These are phyloP conservation scores for Gamarada debralockiae DNA, from an alignment of 495 filamentous ascomycete genomes.

Conservation along the genomic window DNA sequence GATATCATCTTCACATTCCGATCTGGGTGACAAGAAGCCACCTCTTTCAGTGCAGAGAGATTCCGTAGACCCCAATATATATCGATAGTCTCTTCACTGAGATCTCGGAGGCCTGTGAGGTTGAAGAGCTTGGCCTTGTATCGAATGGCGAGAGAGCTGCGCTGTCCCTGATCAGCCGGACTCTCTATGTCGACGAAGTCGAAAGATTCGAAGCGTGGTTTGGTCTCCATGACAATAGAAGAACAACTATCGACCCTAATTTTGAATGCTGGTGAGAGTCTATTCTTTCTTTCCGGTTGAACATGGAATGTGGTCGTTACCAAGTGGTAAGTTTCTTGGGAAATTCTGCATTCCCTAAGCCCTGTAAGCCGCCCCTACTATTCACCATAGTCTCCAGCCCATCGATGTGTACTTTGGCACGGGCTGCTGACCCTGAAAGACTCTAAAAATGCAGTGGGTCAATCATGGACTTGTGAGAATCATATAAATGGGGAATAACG, in stretches of 20 bases:
- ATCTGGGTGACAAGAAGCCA: neutral
- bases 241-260: neutral
- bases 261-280: too few species aligned
- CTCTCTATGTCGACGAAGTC: neutral
- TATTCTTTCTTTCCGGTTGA: too few species aligned
- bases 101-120: neutral
- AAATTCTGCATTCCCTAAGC: too few species aligned
- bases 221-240: neutral
- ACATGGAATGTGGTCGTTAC: too few species aligned
- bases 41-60: constrained; percentile 5
- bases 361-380: too few species aligned
- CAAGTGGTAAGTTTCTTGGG: too few species aligned
- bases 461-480: too few species aligned
- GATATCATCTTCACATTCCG: neutral
- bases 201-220: neutral
- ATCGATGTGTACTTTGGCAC: too few species aligned
- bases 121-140: neutral
- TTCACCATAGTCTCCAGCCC: too few species aligned
- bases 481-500: too few species aligned
- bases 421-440: too few species aligned
- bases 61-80: constrained; percentile 1
- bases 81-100: neutral
- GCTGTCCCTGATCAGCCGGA: neutral
- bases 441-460: too few species aligned
- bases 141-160: neutral